Conservation (phyloP, 768 basidiomycete species). For the Tricholoma terreum region DNA sequence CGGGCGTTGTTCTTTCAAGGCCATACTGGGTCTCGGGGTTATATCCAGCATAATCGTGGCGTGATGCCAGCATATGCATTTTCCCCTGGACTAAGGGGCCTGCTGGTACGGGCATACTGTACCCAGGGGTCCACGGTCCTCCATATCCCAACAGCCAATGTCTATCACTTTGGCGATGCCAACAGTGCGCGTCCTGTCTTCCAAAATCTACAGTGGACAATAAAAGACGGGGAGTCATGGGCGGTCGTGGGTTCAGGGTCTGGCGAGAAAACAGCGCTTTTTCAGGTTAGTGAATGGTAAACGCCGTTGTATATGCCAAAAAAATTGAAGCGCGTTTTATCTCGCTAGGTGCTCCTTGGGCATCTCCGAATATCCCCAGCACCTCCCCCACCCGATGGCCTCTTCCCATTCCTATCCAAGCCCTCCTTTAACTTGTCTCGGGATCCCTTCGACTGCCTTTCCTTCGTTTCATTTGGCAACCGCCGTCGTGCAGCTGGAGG, state of each 20-base stretch:
- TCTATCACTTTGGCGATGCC: conserved; percentile 60
- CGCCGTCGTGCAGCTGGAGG: conserved; percentile 53
- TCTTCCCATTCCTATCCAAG: conserved; percentile 70
- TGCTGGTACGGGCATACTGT: not conserved
- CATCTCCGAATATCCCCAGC: conserved; percentile 67
- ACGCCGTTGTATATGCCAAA: not conserved
- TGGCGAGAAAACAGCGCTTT: conserved; percentile 56
- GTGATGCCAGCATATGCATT: not conserved
- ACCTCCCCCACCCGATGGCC: conserved; percentile 57
- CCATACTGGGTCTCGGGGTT: too few relatives aligned
- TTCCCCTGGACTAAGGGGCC: not conserved
- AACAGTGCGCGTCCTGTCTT: conserved; percentile 47
- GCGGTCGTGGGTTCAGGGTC: conserved; percentile 67
- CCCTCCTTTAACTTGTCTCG: conserved; percentile 18
- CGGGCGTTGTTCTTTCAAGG: too few relatives aligned
- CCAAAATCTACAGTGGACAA: conserved; percentile 53
- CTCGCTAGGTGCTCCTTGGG: conserved; percentile 58
- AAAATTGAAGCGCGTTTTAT: not conserved
- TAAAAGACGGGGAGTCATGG: conserved; percentile 67
- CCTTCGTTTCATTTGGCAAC: conserved; percentile 67
- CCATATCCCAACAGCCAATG: conserved; percentile 45
- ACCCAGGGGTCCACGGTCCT: conserved; percentile 15
- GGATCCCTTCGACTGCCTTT: conserved; percentile 50
- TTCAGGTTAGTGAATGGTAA: conserved; percentile 53
- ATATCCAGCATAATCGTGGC: too few relatives aligned